A percentile compares a stretch with the other conserved stretches of the same genome.
Conservation (phyloP, 2,329 filamentous ascomycete species). For the Epichloe brachyelytri region DNA sequence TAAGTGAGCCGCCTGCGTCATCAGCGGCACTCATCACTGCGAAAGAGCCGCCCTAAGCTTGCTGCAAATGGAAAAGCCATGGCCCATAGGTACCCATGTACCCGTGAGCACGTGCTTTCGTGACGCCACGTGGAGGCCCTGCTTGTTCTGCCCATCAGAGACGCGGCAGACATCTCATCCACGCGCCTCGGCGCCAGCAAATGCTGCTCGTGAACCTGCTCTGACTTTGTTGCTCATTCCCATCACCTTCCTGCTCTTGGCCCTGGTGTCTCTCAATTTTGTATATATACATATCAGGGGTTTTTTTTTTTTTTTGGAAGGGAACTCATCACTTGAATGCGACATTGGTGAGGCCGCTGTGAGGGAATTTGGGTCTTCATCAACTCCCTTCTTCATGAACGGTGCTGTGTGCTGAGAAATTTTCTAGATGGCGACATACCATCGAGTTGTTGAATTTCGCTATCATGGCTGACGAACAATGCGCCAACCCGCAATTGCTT, state of each 20-base stretch:
- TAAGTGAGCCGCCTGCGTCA: not conserved
- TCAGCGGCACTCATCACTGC: not conserved
- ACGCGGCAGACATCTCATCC: not conserved
- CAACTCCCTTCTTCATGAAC: not conserved
- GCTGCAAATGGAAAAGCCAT: not conserved
- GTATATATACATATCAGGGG: too few species aligned
- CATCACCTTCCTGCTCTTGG: not conserved
- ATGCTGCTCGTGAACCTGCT: not conserved
- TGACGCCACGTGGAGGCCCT: not conserved
- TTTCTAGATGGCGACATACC: not conserved
- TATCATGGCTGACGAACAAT: slow-evolving; percentile 23
- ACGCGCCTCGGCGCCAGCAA: not conserved
- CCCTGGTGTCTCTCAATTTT: not conserved
- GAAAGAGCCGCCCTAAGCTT: not conserved
- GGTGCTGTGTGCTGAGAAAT: not conserved
- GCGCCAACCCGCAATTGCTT: slow-evolving; percentile 58
- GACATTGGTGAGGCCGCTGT: too few species aligned
- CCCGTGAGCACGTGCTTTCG: slow-evolving; percentile 2
- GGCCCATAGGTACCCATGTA: too few species aligned
- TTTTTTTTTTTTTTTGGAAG: not conserved
- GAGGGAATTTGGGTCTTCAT: too few species aligned
- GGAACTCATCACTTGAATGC: too few species aligned
- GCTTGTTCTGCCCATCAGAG: not conserved
- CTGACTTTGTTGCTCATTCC: not conserved
- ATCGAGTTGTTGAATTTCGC: not conserved